Base-by-base conservation (phyloP, 345 rosid genomes). In the Angophora floribunda region DNA sequence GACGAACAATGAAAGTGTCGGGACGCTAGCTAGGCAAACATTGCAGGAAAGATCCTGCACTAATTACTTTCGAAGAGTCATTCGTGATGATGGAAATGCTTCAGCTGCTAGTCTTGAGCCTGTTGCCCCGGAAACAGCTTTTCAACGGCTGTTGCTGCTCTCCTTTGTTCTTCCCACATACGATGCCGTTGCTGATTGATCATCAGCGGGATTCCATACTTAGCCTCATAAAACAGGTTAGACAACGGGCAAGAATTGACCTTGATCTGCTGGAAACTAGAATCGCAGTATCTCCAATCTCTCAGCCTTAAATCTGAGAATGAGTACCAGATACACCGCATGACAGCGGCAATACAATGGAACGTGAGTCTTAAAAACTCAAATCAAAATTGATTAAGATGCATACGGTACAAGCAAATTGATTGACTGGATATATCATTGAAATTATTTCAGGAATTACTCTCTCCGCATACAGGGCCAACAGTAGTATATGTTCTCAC, bases 81-180 rank as follows among this genome's bases (percentile, higher is more conserved):
- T 28, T n/a, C 67, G 67, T 79, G 98, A 97, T 89, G 90, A 90
- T 87, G 98, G 85, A 16, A 91, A 91, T 85, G 88, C 89, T 89
- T 89, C 91, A 87, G 91, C 88, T 85, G 87, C 90, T 88, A 92
- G 89, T 89, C 88, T 79, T 52, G 92, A 91, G 63, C 95, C 96
- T 85, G 90, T 96, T 91, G 95, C 98, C 87, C 95, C 96, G 1
- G 98, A 95, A 93, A 97, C 97, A 21, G 97, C 36, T 99, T 99
- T 87, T 97, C 99, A 32, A 96, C 99, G 49, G 99, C 99, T 88
- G 95, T 96, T 87, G 98, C 96, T 87, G 99, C 98, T 45, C 79
- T 95, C 85, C 95, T 96, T 65, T 96, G 97, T 87, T 96, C 99
- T 24, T 96, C 99, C 28, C 99, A 94, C 89, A 92, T 96, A 26